Evolutionary conservation across 768 basidiomycete genomes (phyloP).

Genomic region (Boletus rubescentipes): DNA sequence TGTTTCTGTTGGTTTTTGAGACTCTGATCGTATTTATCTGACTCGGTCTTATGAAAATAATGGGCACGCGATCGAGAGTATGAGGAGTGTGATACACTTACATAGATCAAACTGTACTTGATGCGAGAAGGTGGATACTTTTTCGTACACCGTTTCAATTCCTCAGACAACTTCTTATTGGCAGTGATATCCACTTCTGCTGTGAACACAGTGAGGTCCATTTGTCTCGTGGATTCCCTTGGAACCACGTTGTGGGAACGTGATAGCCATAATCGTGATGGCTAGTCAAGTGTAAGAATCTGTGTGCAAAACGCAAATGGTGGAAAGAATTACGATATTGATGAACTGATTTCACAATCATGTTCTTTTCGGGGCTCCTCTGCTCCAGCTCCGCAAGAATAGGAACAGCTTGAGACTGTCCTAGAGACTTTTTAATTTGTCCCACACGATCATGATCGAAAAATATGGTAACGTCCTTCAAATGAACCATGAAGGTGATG

Average conservation of each 20-base stretch:
- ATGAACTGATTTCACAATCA: constrained; percentile 49
- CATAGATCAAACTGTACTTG: background rate
- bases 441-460: constrained; percentile 72
- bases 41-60: background rate
- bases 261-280: background rate
- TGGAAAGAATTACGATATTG: background rate
- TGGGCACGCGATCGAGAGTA: background rate
- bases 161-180: background rate
- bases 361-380: constrained; percentile 55
- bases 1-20: background rate
- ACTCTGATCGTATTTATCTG: background rate
- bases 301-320: background rate
- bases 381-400: constrained; percentile 54
- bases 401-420: constrained; percentile 43
- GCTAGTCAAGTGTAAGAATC: background rate
- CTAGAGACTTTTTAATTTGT: constrained; percentile 58
- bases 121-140: background rate
- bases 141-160: background rate
- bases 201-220: background rate
- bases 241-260: too few species aligned
- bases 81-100: background rate
- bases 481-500: constrained; percentile 84
- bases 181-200: background rate
- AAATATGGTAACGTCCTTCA: constrained; percentile 72
- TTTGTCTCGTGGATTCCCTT: background rate